These are phyloP conservation scores for Dendrobium officinale DNA, from an alignment of 106 monocot species.

Conservation along the genomic window DNA sequence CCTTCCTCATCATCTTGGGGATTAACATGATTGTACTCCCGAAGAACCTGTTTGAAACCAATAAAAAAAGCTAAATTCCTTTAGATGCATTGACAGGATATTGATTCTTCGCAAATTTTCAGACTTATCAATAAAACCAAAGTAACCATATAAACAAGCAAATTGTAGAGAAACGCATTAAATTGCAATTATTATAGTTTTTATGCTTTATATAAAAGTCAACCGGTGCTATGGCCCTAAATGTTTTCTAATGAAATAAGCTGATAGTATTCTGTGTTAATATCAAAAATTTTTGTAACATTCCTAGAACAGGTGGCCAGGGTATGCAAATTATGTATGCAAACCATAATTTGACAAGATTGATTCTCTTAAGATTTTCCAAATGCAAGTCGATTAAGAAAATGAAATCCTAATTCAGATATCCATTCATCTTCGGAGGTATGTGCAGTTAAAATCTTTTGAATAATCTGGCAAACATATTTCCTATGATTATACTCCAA, in stretches of 20 bases:
- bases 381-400: background rate
- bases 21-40: conserved; percentile 98
- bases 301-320: background rate
- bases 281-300: background rate
- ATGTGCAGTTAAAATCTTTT: background rate
- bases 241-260: background rate
- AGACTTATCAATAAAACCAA: conserved; percentile 1
- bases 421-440: background rate
- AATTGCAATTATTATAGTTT: background rate
- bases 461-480: background rate
- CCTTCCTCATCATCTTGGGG: conserved; percentile 92
- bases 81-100: background rate
- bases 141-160: background rate
- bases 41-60: conserved; percentile 51
- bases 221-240: background rate
- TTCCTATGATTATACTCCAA: background rate
- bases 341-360: background rate
- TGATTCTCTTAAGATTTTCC: background rate
- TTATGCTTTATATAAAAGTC: background rate
- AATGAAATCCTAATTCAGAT: background rate
- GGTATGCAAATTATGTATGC: background rate
- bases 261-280: background rate
- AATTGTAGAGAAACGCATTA: background rate
- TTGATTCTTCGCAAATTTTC: background rate
- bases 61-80: conserved; percentile 12